Evolutionary conservation across 2,329 filamentous ascomycete species (phyloP).

Genomic region (Ascocoryne sarcoides): DNA sequence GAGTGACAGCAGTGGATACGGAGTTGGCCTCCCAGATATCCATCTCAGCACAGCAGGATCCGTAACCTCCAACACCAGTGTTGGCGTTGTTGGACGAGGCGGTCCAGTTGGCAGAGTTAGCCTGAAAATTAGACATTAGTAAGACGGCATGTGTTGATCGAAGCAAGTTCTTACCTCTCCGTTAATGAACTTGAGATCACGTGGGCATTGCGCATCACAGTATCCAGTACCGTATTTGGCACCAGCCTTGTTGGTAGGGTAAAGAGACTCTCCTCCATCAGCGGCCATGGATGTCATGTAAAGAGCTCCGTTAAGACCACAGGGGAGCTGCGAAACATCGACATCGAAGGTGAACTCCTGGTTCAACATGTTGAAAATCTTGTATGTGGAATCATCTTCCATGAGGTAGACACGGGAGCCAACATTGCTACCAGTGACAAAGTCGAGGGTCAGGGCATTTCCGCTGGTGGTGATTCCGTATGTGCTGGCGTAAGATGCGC

Average conservation of each 20-base stretch:
- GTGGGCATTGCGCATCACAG: slow-evolving; percentile 51
- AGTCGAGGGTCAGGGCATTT: slow-evolving; percentile 45
- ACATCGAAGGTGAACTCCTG: slow-evolving; percentile 63
- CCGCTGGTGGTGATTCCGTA: slow-evolving; percentile 48
- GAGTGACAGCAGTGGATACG: slow-evolving; percentile 47
- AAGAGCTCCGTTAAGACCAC: slow-evolving; percentile 64
- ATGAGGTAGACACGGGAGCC: slow-evolving; percentile 37
- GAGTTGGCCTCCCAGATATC: slow-evolving; percentile 59
- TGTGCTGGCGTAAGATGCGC: slow-evolving; percentile 42
- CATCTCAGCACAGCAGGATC: slow-evolving; percentile 60
- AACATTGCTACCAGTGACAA: slow-evolving; percentile 41
- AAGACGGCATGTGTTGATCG: too few relatives aligned
- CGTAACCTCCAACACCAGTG: slow-evolving; percentile 42
- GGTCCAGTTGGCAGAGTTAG: slow-evolving; percentile 43
- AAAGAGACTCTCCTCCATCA: slow-evolving; percentile 48
- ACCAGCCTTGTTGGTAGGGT: slow-evolving; percentile 45
- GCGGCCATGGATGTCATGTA: slow-evolving; percentile 57
- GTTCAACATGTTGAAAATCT: slow-evolving; percentile 47
- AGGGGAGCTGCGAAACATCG: slow-evolving; percentile 58
- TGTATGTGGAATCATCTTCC: slow-evolving; percentile 42
- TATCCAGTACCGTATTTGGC: slow-evolving; percentile 55
- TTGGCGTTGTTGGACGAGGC: slow-evolving; percentile 41
- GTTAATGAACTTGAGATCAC: slow-evolving; percentile 44
- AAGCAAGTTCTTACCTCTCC: slow-evolving; percentile 32
- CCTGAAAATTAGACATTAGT: slow-evolving; percentile 28